Evolutionary conservation across 2,329 filamentous ascomycete species (phyloP).

Genomic region (Arthrobotrys pseudoclavata): DNA sequence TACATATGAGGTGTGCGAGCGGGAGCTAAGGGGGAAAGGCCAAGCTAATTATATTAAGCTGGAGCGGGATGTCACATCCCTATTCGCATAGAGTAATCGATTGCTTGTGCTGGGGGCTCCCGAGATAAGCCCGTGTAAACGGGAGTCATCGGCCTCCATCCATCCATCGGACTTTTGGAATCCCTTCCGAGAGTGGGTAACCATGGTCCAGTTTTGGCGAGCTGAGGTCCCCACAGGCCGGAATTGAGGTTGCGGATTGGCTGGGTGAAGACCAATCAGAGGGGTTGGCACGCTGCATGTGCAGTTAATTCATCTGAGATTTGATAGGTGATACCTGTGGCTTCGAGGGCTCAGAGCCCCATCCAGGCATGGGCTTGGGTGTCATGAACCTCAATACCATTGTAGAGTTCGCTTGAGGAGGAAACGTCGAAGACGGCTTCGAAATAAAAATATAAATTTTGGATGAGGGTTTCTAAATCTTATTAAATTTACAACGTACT

Average conservation of each 20-base stretch:
- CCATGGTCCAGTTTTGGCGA: neutral
- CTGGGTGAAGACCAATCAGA: conserved; percentile 27
- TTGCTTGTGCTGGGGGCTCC: conserved; percentile 13
- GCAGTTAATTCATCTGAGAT: neutral
- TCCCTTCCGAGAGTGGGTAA: neutral
- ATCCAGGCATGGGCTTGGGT: too few relatives aligned
- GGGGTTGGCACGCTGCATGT: conserved; percentile 24
- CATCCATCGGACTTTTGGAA: conserved; percentile 1
- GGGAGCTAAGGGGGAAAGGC: conserved; percentile 1
- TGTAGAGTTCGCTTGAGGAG: too few relatives aligned
- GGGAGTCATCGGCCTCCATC: conserved; percentile 31
- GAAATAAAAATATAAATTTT: too few relatives aligned
- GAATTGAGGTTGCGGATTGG: conserved; percentile 26
- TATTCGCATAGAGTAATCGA: neutral
- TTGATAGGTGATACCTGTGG: neutral
- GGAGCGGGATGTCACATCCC: conserved; percentile 14
- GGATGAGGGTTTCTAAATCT: too few relatives aligned
- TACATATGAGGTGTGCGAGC: neutral
- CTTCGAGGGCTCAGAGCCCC: too few relatives aligned
- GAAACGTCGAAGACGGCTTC: too few relatives aligned
- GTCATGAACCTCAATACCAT: too few relatives aligned
- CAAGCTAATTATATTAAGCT: conserved; percentile 3
- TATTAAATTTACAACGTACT: too few relatives aligned
- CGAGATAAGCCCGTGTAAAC: conserved; percentile 20
- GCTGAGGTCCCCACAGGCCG: conserved; percentile 17